Evolutionary conservation across 2,329 filamentous ascomycete species (phyloP).

Genomic region (Zymoseptoria crescenta): DNA sequence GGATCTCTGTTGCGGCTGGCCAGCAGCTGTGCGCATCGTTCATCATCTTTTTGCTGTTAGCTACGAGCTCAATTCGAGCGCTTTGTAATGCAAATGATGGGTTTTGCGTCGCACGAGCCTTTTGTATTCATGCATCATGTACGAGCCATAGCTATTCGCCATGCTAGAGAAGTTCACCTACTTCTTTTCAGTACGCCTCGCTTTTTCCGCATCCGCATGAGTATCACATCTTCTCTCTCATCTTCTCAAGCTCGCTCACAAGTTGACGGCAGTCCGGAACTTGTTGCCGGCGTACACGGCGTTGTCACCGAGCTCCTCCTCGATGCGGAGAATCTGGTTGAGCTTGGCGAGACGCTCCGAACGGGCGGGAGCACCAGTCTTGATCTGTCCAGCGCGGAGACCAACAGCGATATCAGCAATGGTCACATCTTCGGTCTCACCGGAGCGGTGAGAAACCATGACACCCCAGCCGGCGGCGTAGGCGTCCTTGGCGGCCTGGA

Average conservation of each 20-base stretch:
- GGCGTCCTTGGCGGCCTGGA: conserved; percentile 98
- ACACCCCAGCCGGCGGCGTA: conserved; percentile 95
- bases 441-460: conserved; percentile 98
- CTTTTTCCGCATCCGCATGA: neutral
- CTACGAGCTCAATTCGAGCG: too few species aligned
- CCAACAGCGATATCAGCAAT: conserved; percentile 97
- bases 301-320: conserved; percentile 92
- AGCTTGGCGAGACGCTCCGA: conserved; percentile 99
- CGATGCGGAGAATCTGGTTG: conserved; percentile 99
- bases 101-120: neutral
- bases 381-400: conserved; percentile 95
- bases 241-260: conserved; percentile 49
- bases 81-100: too few species aligned
- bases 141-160: neutral
- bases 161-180: neutral
- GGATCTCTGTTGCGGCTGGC: too few species aligned
- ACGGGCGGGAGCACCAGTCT: conserved; percentile 91
- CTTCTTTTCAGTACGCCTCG: neutral
- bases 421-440: conserved; percentile 99
- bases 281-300: conserved; percentile 86
- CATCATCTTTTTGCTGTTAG: too few species aligned
- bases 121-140: neutral
- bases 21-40: too few species aligned
- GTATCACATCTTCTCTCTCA: neutral
- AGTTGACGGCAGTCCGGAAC: conserved; percentile 84